Conservation (phyloP, 495 filamentous ascomycete genomes). For the Parmelia sp. region DNA sequence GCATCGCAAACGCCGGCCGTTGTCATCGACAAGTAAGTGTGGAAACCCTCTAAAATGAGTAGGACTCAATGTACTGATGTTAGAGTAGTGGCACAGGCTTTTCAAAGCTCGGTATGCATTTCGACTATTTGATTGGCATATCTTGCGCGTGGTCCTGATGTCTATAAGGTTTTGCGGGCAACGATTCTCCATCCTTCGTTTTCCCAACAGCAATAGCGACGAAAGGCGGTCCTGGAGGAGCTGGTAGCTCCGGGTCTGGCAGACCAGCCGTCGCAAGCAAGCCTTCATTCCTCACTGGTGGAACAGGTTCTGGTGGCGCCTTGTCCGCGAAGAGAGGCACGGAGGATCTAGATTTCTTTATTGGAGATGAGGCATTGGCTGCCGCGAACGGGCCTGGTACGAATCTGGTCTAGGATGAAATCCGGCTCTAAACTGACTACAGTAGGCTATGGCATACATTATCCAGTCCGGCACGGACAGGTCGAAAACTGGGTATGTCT, state of each 20-base stretch:
- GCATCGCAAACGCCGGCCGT: conserved; percentile 97
- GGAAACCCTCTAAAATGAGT: conserved; percentile 14
- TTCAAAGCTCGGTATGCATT: conserved; percentile 81
- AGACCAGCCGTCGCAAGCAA: conserved; percentile 88
- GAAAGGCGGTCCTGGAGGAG: conserved; percentile 66
- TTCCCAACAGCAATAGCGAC: conserved; percentile 98
- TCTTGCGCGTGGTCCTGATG: conserved; percentile 1
- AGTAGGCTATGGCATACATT: conserved; percentile 86
- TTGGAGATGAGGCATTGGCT: conserved; percentile 89
- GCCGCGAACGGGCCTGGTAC: conserved; percentile 75
- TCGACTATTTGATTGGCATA: neutral
- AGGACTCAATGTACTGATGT: conserved; percentile 21
- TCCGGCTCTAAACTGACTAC: conserved; percentile 18
- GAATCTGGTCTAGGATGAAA: conserved; percentile 15
- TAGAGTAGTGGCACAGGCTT: conserved; percentile 85
- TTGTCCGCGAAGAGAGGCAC: conserved; percentile 89
- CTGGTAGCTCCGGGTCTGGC: conserved; percentile 71
- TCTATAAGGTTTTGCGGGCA: conserved; percentile 85
- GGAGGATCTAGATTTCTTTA: conserved; percentile 97
- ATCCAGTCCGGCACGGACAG: conserved; percentile 95
- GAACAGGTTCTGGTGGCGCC: conserved; percentile 72
- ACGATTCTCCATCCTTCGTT: conserved; percentile 97
- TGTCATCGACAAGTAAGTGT: conserved; percentile 99
- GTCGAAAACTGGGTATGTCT: conserved; percentile 87
- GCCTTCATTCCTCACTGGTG: conserved; percentile 89